phyloP scores from a whole-genome alignment of 345 rosid genomes.

The Mangifera indica region DNA sequence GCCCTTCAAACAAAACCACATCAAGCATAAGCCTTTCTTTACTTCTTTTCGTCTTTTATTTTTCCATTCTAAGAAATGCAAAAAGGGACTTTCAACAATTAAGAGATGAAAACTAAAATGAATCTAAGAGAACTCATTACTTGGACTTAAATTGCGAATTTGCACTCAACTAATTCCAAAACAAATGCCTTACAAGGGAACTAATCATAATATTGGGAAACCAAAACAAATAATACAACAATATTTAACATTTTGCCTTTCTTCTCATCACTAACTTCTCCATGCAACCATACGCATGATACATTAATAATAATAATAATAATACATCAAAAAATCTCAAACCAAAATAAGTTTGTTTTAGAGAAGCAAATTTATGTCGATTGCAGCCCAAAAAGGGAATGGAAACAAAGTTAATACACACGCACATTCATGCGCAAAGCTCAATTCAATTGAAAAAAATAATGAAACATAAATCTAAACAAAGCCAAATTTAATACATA shows the following conservation, averaged over 20 bases:
- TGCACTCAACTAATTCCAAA: not conserved
- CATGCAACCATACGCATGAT: not conserved
- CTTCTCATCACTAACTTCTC: not conserved
- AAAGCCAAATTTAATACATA: not conserved
- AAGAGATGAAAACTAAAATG: not conserved
- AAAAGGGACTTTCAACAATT: not conserved
- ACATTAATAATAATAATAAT: not conserved
- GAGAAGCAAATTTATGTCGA: not conserved
- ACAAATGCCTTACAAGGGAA: not conserved
- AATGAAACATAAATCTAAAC: not conserved
- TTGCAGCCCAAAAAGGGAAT: not conserved
- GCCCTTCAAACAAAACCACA: not conserved
- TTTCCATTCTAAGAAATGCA: not conserved
- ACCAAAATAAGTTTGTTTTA: not conserved
- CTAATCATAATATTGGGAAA: not conserved
- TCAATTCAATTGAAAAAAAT: constrained; percentile 2
- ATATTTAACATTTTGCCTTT: not conserved
- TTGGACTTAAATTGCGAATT: not conserved
- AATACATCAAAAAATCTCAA: not conserved
- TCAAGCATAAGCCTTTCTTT: not conserved
- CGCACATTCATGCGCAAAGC: not conserved
- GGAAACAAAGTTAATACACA: not conserved
- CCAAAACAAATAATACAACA: not conserved
- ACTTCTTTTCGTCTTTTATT: not conserved
- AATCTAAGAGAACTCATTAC: not conserved